Evolutionary conservation across 1,139 yeast species (phyloP).

Genomic region (Kodamaea plutei): DNA sequence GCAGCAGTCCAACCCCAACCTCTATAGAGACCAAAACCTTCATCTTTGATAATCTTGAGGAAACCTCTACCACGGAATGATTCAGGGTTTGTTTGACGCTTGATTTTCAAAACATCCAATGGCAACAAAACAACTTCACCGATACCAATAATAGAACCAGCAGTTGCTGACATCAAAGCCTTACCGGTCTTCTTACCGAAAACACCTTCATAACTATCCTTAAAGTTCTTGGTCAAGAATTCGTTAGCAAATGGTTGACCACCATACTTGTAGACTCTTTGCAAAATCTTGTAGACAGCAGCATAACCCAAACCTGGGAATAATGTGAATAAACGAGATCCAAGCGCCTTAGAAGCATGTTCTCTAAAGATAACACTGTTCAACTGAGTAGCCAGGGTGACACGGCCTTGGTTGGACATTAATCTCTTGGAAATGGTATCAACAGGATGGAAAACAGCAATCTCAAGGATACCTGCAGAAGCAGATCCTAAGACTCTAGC

Average conservation of each 20-base stretch:
- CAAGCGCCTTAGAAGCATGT: constrained; percentile 67
- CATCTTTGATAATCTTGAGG: constrained; percentile 76
- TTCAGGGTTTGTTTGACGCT: constrained; percentile 99
- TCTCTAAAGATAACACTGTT: constrained; percentile 85
- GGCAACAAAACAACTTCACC: constrained; percentile 97
- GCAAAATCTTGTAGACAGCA: constrained; percentile 93
- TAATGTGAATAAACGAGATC: constrained; percentile 70
- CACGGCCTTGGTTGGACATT: constrained; percentile 87
- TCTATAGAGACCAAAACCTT: constrained; percentile 89
- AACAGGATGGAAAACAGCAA: constrained; percentile 97
- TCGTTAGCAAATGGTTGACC: constrained; percentile 99
- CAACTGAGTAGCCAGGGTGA: constrained; percentile 60
- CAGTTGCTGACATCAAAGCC: constrained; percentile 93
- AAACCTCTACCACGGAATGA: constrained; percentile 97
- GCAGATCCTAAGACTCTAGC: constrained; percentile 97
- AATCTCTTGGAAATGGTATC: constrained; percentile 97
- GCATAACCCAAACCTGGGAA: constrained; percentile 99
- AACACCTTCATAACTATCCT: constrained; percentile 59
- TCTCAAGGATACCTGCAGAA: constrained; percentile 94
- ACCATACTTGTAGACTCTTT: constrained; percentile 97
- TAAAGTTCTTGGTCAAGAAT: constrained; percentile 73
- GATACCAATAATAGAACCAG: constrained; percentile 95
- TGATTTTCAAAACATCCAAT: constrained; percentile 91
- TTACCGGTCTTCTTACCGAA: constrained; percentile 96
- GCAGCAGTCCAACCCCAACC: constrained; percentile 99